Evolutionary conservation across 2,329 filamentous ascomycete species (phyloP), one percentile per base, ranked within the genome.

Genomic region (Anisogramma anomala): DNA sequence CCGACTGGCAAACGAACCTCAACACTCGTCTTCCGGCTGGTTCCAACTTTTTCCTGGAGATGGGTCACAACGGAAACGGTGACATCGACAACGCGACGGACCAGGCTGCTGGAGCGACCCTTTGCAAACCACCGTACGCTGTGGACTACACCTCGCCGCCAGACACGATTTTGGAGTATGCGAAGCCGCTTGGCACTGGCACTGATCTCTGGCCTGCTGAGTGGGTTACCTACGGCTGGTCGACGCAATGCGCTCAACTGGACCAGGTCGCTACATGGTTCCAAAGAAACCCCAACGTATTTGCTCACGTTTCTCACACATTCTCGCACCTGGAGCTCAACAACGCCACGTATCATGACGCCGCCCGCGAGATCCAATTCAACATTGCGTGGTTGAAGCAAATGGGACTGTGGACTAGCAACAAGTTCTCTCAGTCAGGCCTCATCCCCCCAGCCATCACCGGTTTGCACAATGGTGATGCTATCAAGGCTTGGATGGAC

Each of bases 371-470:
- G 54, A 75, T 79, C 32, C 60, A 62, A 17, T 79, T 74, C 60
- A 79, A 79, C 57, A 62, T 70, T 48, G 70, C 65, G 9, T 79
- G 74, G 73, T 54, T 77, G 31, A 61, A 65, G 45, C 67, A 74
- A 49, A 62, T 68, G 8, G 70, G 71, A 10, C 59, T 78, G 42
- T 59, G 62, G 42, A 48, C 56, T 17, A 66, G 66, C 11, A 53
- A 52, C 14, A 60, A 62, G 32, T 78, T 67, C 54, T 77, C 71
- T 19, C 47, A 58, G 3, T 64, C 67, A 28, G 74, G 74, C 22
- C 64, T 79, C 39, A 74, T 79, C 43, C 75, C 75, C 2, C 75
- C 75, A 1, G 74, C 73, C 26, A 79, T 79, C 46, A 79, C 75
- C 1, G 75, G 75, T 36, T 53, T 79, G 19, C 72, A 78, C 59